Evolutionary conservation across 192 early-diverging fungal genomes (phyloP).

Genomic region (Linnemannia schmuckeri): DNA sequence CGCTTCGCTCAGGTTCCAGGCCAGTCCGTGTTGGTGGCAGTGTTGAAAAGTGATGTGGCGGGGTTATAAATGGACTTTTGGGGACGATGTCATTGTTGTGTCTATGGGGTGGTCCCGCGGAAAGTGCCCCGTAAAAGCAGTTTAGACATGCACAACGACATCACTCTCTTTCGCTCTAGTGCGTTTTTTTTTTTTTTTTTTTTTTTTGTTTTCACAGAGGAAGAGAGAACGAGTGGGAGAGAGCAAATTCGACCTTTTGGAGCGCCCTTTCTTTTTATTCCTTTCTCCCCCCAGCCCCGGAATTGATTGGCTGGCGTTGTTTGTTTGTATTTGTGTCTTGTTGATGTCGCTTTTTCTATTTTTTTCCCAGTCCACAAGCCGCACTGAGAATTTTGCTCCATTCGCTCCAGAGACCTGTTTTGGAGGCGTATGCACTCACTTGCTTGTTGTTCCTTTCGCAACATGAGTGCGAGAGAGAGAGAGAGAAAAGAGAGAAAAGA

Average conservation of each 20-base stretch:
- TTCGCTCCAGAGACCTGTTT: too few species aligned
- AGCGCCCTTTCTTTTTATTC: not conserved
- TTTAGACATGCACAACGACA: slow-evolving; percentile 9
- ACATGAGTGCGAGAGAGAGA: too few species aligned
- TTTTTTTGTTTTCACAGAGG: not conserved
- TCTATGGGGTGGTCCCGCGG: not conserved
- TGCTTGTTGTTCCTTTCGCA: too few species aligned
- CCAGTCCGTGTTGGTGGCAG: not conserved
- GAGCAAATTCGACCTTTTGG: too few species aligned
- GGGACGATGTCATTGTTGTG: not conserved
- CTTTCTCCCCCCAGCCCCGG: not conserved
- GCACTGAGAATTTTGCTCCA: too few species aligned
- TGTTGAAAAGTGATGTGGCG: not conserved
- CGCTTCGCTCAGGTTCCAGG: not conserved
- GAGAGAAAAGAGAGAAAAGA: not conserved
- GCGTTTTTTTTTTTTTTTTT: too few species aligned
- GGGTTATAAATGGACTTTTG: slow-evolving; percentile 12
- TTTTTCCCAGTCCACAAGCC: not conserved
- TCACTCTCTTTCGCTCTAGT: slow-evolving; percentile 5
- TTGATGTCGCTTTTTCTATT: not conserved
- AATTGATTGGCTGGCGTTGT: too few species aligned
- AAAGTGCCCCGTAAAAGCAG: not conserved
- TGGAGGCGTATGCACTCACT: too few species aligned
- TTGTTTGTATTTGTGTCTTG: not conserved
- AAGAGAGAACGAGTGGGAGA: not conserved